Conservation (phyloP, 163 green algal genomes). For the Smithsoniella earleae region DNA sequence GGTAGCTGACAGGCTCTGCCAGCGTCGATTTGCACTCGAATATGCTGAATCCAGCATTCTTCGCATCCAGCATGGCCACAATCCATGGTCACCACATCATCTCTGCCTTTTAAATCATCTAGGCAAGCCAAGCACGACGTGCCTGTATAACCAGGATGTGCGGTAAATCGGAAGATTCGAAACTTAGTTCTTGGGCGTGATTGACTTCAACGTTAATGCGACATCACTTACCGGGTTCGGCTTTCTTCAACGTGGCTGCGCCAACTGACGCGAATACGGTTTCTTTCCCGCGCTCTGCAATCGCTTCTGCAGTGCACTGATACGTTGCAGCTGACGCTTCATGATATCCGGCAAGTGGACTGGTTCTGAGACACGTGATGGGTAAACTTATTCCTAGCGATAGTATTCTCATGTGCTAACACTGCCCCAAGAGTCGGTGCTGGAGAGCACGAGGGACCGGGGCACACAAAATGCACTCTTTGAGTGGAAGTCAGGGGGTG, state of each 20-base stretch:
- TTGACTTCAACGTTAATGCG: background rate
- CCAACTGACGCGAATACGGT: background rate
- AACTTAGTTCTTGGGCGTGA: background rate
- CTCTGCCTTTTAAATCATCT: background rate
- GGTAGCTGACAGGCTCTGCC: conserved; percentile 32
- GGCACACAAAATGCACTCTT: background rate
- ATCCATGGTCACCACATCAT: conserved; percentile 31
- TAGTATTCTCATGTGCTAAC: background rate
- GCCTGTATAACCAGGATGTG: too few relatives aligned
- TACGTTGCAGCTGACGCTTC: background rate
- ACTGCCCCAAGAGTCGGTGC: background rate
- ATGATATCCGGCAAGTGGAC: background rate
- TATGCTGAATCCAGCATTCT: conserved; percentile 39
- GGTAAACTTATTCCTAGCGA: background rate
- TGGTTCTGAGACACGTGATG: background rate
- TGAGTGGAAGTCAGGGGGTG: background rate
- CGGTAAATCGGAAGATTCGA: too few relatives aligned
- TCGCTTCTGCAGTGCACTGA: conserved; percentile 10
- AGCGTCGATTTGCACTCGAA: conserved; percentile 41
- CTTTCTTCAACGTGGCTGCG: background rate
- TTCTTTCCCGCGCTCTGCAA: background rate
- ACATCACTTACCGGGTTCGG: background rate
- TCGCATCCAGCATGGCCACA: conserved; percentile 38
- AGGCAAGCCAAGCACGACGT: conserved; percentile 12
- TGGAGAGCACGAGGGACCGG: too few relatives aligned